Conservation (phyloP, 2,329 filamentous ascomycete species). For the Alternaria sp. region DNA sequence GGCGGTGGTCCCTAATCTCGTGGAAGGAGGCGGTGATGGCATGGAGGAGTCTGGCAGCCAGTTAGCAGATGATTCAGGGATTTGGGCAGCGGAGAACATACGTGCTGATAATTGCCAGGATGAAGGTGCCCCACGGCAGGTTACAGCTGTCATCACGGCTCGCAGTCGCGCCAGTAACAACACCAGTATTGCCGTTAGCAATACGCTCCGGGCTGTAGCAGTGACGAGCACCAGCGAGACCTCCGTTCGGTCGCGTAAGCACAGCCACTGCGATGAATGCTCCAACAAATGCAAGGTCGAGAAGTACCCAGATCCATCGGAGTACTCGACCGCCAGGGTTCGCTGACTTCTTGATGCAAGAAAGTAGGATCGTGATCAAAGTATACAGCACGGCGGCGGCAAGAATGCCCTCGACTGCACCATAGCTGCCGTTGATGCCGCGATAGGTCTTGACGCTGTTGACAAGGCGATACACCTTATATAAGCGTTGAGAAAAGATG, state of each 20-base stretch:
- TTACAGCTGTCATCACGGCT: constrained; percentile 43
- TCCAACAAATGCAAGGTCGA: constrained; percentile 47
- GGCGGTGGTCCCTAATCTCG: constrained; percentile 38
- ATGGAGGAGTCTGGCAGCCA: constrained; percentile 48
- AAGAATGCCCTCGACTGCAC: constrained; percentile 55
- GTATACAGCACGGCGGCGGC: constrained; percentile 55
- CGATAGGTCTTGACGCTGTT: constrained; percentile 38
- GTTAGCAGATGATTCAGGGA: neutral
- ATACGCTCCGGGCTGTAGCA: constrained; percentile 30
- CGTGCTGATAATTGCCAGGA: constrained; percentile 55
- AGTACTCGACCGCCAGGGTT: constrained; percentile 40
- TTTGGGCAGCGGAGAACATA: constrained; percentile 35
- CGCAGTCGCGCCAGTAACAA: constrained; percentile 21
- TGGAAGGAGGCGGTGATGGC: constrained; percentile 53
- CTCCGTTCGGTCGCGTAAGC: constrained; percentile 48
- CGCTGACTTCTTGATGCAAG: constrained; percentile 41
- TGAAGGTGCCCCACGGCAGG: constrained; percentile 54
- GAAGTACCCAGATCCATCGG: constrained; percentile 50
- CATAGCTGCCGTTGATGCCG: constrained; percentile 41
- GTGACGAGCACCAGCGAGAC: constrained; percentile 42
- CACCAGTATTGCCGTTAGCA: constrained; percentile 3
- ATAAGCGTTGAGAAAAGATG: constrained; percentile 52
- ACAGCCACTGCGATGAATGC: constrained; percentile 55
- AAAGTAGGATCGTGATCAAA: constrained; percentile 46
- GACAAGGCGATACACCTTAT: constrained; percentile 50